phyloP scores from a whole-genome alignment of 208 protist genomes.

The Acanthamoeba sp. region DNA sequence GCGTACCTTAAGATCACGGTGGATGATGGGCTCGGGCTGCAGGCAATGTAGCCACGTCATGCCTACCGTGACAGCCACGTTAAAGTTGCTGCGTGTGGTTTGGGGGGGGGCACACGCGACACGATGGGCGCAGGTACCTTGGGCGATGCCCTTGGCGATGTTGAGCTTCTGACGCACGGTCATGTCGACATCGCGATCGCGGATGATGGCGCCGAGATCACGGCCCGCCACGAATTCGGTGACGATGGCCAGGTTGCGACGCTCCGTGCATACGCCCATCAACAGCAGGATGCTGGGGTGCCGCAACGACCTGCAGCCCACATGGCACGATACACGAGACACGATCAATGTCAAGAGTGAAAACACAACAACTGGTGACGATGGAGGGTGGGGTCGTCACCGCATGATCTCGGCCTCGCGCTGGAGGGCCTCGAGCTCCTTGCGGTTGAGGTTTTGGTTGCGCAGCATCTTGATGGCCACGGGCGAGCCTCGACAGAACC shows the following conservation, averaged over 20 bases:
- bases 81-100: too few relatives aligned
- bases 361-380: neutral
- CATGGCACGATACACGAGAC: neutral
- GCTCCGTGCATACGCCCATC: slow-evolving; percentile 67
- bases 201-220: slow-evolving; percentile 25
- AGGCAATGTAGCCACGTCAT: slow-evolving; percentile 70
- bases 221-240: slow-evolving; percentile 43
- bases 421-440: slow-evolving; percentile 9
- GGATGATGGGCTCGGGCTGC: slow-evolving; percentile 68
- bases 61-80: too few relatives aligned
- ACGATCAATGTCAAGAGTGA: too few relatives aligned
- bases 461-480: slow-evolving; percentile 69
- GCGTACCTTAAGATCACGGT: slow-evolving; percentile 63
- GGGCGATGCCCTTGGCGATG: slow-evolving; percentile 63
- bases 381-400: neutral
- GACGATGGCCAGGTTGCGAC: slow-evolving; percentile 25
- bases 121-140: neutral
- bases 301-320: neutral
- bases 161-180: neutral
- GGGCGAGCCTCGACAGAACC: neutral
- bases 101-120: too few relatives aligned
- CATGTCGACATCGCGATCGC: slow-evolving; percentile 20
- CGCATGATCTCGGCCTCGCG: slow-evolving; percentile 57
- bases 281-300: slow-evolving; percentile 41
- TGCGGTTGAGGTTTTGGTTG: slow-evolving; percentile 30